Conservation (phyloP, 495 filamentous ascomycete genomes). For the Cenococcum geophilum region DNA sequence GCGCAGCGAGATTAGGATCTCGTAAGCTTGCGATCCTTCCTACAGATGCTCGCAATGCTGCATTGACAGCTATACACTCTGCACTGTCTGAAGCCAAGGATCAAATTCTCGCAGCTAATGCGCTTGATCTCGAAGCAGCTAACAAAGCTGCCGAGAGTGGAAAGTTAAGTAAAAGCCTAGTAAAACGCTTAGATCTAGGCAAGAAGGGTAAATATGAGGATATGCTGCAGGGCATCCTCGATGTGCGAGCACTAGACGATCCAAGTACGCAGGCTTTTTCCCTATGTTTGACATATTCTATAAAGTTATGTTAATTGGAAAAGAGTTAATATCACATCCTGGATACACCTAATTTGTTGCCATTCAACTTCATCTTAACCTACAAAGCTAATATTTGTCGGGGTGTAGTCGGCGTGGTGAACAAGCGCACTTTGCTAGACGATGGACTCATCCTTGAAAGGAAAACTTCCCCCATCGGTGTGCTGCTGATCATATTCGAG, state of each 20-base stretch:
- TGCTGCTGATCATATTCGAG: slow-evolving; percentile 95
- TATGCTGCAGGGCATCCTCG: slow-evolving; percentile 92
- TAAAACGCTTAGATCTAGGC: slow-evolving; percentile 84
- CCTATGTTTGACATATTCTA: too few relatives aligned
- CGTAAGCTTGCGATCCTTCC: slow-evolving; percentile 38
- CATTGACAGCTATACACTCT: slow-evolving; percentile 71
- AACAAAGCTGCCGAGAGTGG: slow-evolving; percentile 65
- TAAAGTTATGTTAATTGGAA: background rate
- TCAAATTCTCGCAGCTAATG: slow-evolving; percentile 79
- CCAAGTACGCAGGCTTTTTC: slow-evolving; percentile 55
- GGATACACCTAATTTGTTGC: background rate
- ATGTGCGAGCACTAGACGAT: slow-evolving; percentile 80
- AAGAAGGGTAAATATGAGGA: slow-evolving; percentile 91
- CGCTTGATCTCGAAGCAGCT: slow-evolving; percentile 68
- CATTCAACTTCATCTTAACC: background rate
- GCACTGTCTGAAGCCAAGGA: slow-evolving; percentile 61
- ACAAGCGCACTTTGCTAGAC: slow-evolving; percentile 78
- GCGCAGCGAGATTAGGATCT: slow-evolving; percentile 36
- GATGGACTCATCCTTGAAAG: slow-evolving; percentile 78
- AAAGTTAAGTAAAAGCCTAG: slow-evolving; percentile 70
- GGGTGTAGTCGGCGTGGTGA: slow-evolving; percentile 70
- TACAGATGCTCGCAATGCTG: slow-evolving; percentile 60
- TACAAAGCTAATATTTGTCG: slow-evolving; percentile 1
- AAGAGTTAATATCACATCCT: slow-evolving; percentile 2
- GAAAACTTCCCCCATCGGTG: slow-evolving; percentile 89